Evolutionary conservation across 208 protist genomes (phyloP).

Genomic region (Leishmania braziliensis): DNA sequence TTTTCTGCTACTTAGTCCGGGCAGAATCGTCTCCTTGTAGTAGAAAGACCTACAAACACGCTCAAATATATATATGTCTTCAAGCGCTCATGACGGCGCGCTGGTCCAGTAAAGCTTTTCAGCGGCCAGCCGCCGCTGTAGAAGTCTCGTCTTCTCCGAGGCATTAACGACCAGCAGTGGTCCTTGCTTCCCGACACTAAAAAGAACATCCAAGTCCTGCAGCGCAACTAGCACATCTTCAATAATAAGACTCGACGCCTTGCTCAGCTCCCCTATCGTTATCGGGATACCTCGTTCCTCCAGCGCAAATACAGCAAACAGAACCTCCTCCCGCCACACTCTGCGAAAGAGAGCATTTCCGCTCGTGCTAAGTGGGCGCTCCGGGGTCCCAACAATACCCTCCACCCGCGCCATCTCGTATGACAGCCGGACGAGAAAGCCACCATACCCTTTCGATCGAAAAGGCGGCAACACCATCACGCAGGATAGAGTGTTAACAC

Average conservation of each 20-base stretch:
- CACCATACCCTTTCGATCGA: constrained; percentile 65
- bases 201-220: constrained; percentile 58
- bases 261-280: constrained; percentile 60
- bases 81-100: constrained; percentile 1
- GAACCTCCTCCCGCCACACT: constrained; percentile 63
- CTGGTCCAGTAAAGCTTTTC: constrained; percentile 43
- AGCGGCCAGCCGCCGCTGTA: constrained; percentile 12
- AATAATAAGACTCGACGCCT: constrained; percentile 56
- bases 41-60: not conserved
- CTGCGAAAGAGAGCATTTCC: constrained; percentile 68
- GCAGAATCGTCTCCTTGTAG: not conserved
- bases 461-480: constrained; percentile 77
- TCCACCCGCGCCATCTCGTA: constrained; percentile 74
- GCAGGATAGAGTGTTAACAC: constrained; percentile 79
- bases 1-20: not conserved
- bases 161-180: constrained; percentile 43
- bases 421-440: constrained; percentile 65
- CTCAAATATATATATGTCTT: not conserved
- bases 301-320: constrained; percentile 51
- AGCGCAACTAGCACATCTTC: constrained; percentile 67
- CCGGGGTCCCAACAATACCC: constrained; percentile 57
- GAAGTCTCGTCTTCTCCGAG: constrained; percentile 3
- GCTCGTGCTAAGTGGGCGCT: constrained; percentile 62
- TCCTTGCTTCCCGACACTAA: constrained; percentile 45
- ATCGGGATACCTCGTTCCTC: constrained; percentile 39